Evolutionary conservation across 345 rosid species (phyloP).

Genomic region (Gossypium bickii): DNA sequence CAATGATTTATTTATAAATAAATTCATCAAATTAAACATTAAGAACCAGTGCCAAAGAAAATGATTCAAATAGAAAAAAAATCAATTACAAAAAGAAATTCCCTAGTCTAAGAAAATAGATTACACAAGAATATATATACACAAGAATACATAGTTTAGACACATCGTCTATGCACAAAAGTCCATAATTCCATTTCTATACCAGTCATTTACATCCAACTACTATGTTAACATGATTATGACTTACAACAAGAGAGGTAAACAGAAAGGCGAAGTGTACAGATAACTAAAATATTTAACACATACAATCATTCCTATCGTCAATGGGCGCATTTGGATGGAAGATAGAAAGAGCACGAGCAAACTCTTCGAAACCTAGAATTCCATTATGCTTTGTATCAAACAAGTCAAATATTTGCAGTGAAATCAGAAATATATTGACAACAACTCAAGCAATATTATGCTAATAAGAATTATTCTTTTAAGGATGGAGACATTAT

Average conservation of each 20-base stretch:
- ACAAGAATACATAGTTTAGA: not conserved
- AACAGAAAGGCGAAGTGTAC: not conserved
- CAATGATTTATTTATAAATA: too few species aligned
- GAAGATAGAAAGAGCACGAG: not conserved
- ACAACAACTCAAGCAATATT: not conserved
- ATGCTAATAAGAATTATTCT: not conserved
- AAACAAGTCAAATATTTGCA: not conserved
- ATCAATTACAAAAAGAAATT: too few species aligned
- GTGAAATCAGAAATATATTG: not conserved
- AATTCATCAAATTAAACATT: too few species aligned
- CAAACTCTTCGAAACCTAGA: not conserved
- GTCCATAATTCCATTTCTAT: not conserved
- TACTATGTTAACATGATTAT: not conserved
- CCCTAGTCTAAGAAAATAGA: too few species aligned
- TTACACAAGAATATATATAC: too few species aligned
- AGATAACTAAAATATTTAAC: not conserved
- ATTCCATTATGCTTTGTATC: slow-evolving; percentile 1
- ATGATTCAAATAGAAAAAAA: too few species aligned
- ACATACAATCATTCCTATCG: not conserved
- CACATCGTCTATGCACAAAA: not conserved
- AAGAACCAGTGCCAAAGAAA: too few species aligned
- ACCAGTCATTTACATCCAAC: not conserved
- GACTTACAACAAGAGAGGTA: not conserved
- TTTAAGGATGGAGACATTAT: not conserved
- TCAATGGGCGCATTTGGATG: not conserved